phyloP scores from a whole-genome alignment of 2,329 filamentous ascomycete genomes.

The Penicillium sp. region DNA sequence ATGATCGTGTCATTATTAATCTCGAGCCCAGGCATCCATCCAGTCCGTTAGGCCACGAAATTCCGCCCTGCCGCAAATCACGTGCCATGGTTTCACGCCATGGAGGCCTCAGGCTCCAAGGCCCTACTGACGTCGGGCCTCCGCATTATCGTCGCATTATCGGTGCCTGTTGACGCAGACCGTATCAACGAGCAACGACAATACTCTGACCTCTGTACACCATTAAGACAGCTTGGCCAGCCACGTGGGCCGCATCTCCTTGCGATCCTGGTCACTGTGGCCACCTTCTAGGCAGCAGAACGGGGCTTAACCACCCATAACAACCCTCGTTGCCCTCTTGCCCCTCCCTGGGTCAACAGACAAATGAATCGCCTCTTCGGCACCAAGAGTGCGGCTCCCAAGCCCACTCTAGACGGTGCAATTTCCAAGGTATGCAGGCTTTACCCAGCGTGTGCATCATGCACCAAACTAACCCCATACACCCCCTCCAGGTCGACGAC shows the following conservation, averaged over 20 bases:
- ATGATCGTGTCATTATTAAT: neutral
- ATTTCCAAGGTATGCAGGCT: conserved; percentile 68
- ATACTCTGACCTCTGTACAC: neutral
- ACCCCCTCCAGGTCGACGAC: conserved; percentile 64
- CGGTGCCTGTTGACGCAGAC: conserved; percentile 7
- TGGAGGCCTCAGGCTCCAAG: conserved; percentile 3
- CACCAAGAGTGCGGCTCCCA: conserved; percentile 80
- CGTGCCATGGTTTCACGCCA: neutral
- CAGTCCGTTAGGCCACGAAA: neutral
- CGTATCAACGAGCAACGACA: neutral
- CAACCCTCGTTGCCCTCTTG: neutral
- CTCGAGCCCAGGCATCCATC: neutral
- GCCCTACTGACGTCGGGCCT: conserved; percentile 22
- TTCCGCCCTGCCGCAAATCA: neutral
- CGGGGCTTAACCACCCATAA: neutral
- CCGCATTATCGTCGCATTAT: conserved; percentile 14
- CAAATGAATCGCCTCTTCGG: conserved; percentile 95
- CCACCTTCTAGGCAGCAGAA: neutral
- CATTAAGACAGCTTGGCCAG: neutral
- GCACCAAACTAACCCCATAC: conserved; percentile 3
- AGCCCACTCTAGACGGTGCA: conserved; percentile 81
- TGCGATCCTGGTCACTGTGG: neutral
- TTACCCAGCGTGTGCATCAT: neutral
- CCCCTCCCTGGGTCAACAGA: conserved; percentile 1
- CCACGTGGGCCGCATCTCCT: neutral